Evolutionary conservation across 2,329 filamentous ascomycete genomes (phyloP).

Genomic region (Cladosporium sp.): DNA sequence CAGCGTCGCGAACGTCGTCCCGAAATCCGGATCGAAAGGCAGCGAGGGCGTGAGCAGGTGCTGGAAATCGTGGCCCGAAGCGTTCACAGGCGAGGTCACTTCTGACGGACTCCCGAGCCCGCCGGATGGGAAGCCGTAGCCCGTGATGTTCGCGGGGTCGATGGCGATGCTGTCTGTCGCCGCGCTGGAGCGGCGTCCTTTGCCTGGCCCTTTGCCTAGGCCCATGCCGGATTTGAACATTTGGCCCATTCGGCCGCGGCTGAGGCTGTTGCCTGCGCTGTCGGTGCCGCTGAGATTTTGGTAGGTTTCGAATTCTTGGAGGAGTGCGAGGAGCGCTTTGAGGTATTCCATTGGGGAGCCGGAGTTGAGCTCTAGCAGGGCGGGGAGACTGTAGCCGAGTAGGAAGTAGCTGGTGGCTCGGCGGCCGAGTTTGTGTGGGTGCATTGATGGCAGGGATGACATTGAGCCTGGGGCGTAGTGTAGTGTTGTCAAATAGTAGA

Average conservation of each 20-base stretch:
- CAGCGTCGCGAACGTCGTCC: slow-evolving; percentile 90
- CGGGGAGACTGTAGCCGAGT: slow-evolving; percentile 85
- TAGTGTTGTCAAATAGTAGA: slow-evolving; percentile 98
- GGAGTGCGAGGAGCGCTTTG: slow-evolving; percentile 75
- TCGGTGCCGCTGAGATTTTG: slow-evolving; percentile 76
- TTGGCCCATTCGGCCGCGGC: slow-evolving; percentile 64
- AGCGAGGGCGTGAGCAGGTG: slow-evolving; percentile 86
- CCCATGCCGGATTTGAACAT: slow-evolving; percentile 49
- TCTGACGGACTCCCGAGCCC: slow-evolving; percentile 20
- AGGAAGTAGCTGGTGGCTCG: slow-evolving; percentile 92
- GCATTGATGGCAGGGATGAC: slow-evolving; percentile 77
- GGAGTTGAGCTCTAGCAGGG: slow-evolving; percentile 82
- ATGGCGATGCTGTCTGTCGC: slow-evolving; percentile 53
- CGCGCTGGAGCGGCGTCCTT: slow-evolving; percentile 50
- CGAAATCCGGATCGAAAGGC: slow-evolving; percentile 96
- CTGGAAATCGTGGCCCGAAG: slow-evolving; percentile 77
- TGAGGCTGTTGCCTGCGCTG: slow-evolving; percentile 62
- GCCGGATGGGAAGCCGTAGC: slow-evolving; percentile 1
- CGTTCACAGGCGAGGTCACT: slow-evolving; percentile 42
- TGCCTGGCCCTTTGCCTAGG: slow-evolving; percentile 32
- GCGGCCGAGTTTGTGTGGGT: slow-evolving; percentile 75
- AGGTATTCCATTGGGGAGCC: slow-evolving; percentile 80
- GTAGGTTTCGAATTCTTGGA: slow-evolving; percentile 91
- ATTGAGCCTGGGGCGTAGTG: slow-evolving; percentile 84
- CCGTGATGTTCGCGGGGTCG: slow-evolving; percentile 1